Conservation (phyloP, 139 green algal genomes). For the Micromonas pusilla region DNA sequence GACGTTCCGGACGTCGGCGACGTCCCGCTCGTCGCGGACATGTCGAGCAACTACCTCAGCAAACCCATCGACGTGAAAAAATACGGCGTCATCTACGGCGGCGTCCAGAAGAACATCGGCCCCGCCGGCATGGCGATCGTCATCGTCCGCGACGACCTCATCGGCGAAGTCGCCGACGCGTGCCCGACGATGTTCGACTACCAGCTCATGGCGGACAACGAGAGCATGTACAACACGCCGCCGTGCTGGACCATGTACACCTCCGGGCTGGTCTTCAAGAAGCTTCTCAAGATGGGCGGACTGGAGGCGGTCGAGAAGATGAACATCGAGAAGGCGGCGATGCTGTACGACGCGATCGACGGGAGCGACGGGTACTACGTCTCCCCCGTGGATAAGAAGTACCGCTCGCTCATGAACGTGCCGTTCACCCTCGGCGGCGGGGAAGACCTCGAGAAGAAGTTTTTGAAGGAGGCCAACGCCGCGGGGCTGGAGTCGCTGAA, state of each 20-base stretch:
- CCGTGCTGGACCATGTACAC: constrained; percentile 97
- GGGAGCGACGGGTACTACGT: constrained; percentile 79
- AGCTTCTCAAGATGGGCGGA: constrained; percentile 66
- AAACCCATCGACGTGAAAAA: constrained; percentile 96
- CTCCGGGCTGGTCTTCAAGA: constrained; percentile 92
- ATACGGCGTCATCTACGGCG: constrained; percentile 89
- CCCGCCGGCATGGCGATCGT: constrained; percentile 86
- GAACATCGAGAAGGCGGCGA: constrained; percentile 67
- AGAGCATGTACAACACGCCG: constrained; percentile 97
- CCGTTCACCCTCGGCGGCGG: constrained; percentile 91
- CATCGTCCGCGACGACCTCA: constrained; percentile 91
- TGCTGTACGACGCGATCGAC: constrained; percentile 89
- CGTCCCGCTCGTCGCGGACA: constrained; percentile 82
- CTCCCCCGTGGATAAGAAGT: constrained; percentile 71
- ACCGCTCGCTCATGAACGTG: constrained; percentile 94
- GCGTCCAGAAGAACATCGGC: constrained; percentile 98
- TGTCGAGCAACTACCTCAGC: constrained; percentile 94
- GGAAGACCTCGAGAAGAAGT: constrained; percentile 65
- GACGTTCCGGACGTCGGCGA: constrained; percentile 61
- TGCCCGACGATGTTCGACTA: constrained; percentile 84
- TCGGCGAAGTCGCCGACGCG: constrained; percentile 57
- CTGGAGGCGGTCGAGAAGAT: constrained; percentile 54
- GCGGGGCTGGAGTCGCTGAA: constrained; percentile 53
- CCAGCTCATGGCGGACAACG: constrained; percentile 72
- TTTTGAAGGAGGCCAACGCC: constrained; percentile 60